Base-by-base conservation (phyloP, 495 filamentous ascomycete species). In the Podospora pseudocomata region DNA sequence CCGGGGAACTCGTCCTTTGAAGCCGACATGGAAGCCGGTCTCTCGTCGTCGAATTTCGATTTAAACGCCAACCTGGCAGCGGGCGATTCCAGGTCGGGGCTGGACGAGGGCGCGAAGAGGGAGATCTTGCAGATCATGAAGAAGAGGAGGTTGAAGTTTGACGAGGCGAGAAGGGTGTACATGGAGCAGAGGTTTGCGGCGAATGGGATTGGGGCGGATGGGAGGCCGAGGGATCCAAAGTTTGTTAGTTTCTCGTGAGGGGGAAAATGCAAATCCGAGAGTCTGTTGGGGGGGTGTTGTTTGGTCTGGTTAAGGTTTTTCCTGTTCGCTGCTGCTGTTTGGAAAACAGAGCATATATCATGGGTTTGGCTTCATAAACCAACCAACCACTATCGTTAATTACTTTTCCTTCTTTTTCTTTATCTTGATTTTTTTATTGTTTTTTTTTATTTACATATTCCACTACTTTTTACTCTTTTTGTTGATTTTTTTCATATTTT, bases 51-150 rank as follows among this genome's bases (percentile, higher is more conserved):
- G 59, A 88, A 88, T 59, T 99, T 98, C 76, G 90, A 96, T 74
- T 85, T 98, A 55, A 74, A 81, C 28, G 85, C 84, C 27, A 99
- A 99, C 80, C 79, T 99, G 20, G 87, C 87, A 30, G 86, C 83
- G 30, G 90, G 89, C 23, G 96, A 99, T 77, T 79, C 80, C 4
- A 86, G 95, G 65, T 85, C 86, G 1, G 95, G 96, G 0, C 82
- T 99, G 62, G 93, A 99, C 80, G 86, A 88, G 56, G 79, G 74
- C 53, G 90, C 85, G 16, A 98, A 98, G 83, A 77, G 80, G 60
- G 92, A 96, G 78, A 86, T 99, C 19, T 82, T 90, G 69, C 85
- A 82, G 68, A 94, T 99, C 76, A 99, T 99, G 96, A 92, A 89
- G 83, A 86, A 78, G 73, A 71, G 81, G 55, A 84, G 88, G 68